Conservation (phyloP, 2,329 filamentous ascomycete genomes). For the Colletotrichum sp. region DNA sequence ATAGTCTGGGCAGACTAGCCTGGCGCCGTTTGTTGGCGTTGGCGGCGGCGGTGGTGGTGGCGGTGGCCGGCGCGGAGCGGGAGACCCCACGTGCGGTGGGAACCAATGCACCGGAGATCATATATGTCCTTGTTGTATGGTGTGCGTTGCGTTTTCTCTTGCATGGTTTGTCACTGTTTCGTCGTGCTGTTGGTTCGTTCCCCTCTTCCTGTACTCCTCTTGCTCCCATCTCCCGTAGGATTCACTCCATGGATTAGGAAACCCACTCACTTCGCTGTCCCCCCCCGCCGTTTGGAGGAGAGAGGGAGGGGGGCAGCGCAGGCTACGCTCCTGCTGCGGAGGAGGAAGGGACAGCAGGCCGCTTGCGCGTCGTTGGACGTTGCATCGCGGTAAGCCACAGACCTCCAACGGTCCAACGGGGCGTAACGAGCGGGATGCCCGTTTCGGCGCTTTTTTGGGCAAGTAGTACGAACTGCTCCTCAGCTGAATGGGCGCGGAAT, state of each 20-base stretch:
- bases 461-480: background rate
- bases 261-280: background rate
- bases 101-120: background rate
- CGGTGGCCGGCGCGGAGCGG: background rate
- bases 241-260: background rate
- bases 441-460: background rate
- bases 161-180: background rate
- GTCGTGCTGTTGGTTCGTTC: background rate
- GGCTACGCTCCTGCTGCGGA: background rate
- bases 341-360: background rate
- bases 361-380: background rate
- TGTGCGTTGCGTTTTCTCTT: background rate
- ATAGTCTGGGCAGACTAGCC: background rate
- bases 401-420: background rate
- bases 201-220: background rate
- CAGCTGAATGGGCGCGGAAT: background rate
- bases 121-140: background rate
- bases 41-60: background rate
- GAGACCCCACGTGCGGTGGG: background rate
- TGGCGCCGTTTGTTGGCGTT: background rate
- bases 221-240: background rate
- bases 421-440: background rate
- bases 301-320: background rate
- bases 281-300: background rate
- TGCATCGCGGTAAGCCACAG: background rate